phyloP scores from a whole-genome alignment of 2,329 filamentous ascomycete genomes.

The Stemphylium vesicarium region DNA sequence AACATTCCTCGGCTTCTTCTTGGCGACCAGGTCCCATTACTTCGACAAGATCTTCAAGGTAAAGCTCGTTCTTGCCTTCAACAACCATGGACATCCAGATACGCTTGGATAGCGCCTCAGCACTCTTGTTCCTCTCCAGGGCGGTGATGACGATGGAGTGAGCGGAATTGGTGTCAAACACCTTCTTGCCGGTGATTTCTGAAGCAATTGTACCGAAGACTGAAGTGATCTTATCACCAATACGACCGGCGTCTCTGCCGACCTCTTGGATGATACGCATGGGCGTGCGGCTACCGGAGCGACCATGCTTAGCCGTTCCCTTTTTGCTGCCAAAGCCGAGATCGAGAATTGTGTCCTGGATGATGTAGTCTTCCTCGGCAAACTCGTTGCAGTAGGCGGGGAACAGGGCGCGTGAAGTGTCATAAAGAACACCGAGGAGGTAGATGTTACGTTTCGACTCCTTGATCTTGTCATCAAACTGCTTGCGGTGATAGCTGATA shows the following conservation, averaged over 20 bases:
- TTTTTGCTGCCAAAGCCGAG: conserved; percentile 67
- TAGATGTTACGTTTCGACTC: conserved; percentile 86
- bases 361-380: conserved; percentile 86
- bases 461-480: conserved; percentile 82
- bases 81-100: conserved; percentile 99
- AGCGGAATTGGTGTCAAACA: conserved; percentile 90
- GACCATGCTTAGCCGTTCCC: conserved; percentile 53
- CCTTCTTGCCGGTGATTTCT: conserved; percentile 93
- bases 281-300: conserved; percentile 72
- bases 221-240: conserved; percentile 92
- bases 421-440: conserved; percentile 83
- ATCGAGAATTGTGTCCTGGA: conserved; percentile 72
- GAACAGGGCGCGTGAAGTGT: conserved; percentile 86
- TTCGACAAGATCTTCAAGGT: conserved; percentile 81
- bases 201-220: conserved; percentile 92
- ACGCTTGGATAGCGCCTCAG: conserved; percentile 89
- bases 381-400: conserved; percentile 94
- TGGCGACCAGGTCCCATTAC: conserved; percentile 79
- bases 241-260: conserved; percentile 71
- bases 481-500: conserved; percentile 83
- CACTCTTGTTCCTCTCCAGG: conserved; percentile 80
- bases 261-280: conserved; percentile 74
- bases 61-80: conserved; percentile 82
- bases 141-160: conserved; percentile 90
- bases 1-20: conserved; percentile 84